Conservation (phyloP, 2,329 filamentous ascomycete species). For the Polychaeton citri region DNA sequence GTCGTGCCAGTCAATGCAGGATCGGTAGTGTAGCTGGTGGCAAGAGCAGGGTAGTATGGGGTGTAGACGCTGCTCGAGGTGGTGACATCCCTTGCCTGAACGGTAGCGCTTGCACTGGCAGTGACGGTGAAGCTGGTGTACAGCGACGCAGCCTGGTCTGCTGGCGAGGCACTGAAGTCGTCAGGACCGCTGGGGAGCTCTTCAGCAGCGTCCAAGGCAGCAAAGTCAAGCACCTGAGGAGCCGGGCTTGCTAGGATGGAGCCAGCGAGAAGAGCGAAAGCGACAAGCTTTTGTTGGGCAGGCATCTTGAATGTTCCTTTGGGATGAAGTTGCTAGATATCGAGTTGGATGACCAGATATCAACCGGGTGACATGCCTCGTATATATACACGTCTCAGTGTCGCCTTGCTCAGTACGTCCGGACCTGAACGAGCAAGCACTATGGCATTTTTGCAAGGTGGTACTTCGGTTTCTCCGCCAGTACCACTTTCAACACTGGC, state of each 20-base stretch:
- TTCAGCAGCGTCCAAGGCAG: slow-evolving; percentile 8
- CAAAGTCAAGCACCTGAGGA: slow-evolving; percentile 6
- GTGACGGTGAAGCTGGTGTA: slow-evolving; percentile 10
- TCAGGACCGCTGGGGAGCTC: slow-evolving; percentile 9
- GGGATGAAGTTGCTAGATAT: not conserved
- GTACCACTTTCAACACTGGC: too few relatives aligned
- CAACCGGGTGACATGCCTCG: too few relatives aligned
- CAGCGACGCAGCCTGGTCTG: slow-evolving; percentile 8
- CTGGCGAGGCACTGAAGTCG: not conserved
- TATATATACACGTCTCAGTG: too few relatives aligned
- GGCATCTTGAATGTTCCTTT: not conserved
- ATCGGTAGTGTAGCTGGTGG: slow-evolving; percentile 3
- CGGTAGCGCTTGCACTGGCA: slow-evolving; percentile 5
- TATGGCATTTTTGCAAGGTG: too few relatives aligned
- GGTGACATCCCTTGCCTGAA: slow-evolving; percentile 1
- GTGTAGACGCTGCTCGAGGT: slow-evolving; percentile 5
- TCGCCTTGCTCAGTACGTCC: too few relatives aligned
- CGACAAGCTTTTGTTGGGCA: not conserved
- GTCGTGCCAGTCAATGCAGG: slow-evolving; percentile 7
- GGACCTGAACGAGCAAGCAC: too few relatives aligned
- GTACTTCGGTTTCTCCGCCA: too few relatives aligned
- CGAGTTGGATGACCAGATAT: too few relatives aligned
- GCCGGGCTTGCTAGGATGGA: not conserved
- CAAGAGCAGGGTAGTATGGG: slow-evolving; percentile 1
- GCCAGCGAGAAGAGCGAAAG: not conserved